Base-by-base conservation (phyloP, 2,329 filamentous ascomycete genomes). In the Fonsecaea pugnacius region DNA sequence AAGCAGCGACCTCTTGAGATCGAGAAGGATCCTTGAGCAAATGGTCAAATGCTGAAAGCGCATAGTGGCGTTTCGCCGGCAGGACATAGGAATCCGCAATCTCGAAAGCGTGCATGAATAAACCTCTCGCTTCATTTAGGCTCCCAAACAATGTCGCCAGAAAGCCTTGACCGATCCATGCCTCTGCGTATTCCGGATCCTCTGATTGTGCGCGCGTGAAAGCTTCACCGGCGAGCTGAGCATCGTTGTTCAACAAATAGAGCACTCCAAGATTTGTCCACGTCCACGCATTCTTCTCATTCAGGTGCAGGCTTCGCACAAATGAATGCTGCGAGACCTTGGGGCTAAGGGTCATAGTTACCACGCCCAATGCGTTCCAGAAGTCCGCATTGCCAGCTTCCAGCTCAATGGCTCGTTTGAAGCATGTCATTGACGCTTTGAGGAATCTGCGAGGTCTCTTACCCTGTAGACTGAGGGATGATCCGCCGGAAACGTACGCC, bases 371-470 rank as follows among this genome's bases (percentile, higher is more conserved):
- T 0, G 95, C 89, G 73, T 98, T 98, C 95, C 95, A 99, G 76
- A 98, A 98, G 70, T 98, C 94, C 0, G 91, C 82, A 73, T 98
- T 99, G 58, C 92, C 91, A 6, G 93, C 91, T 76, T 99, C 96
- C 1, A 97, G 83, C 77, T 98, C 95, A 69, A 99, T 99, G 0
- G 95, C 91, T 51, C 91, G 85, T 79, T 99, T 99, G 84, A 99
- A 98, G 72, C 91, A 95, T 60, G 89, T 85, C 68, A 98, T 89
- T 1, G 95, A 86, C 6, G 92, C 89, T 75, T 90, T 93, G 53
- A 95, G 81, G 70, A 92, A 92, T 84, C 73, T 87, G 84, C 18
- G 71, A 67, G 83, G 82, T 72, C 84, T 89, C 72, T 87, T 87
- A 18, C 51, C 68, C 16, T 56, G 51, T 18, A 8, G 6, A 38